These are phyloP conservation scores for Exserohilum turcica DNA, from an alignment of 2,329 filamentous ascomycete genomes.

Conservation along the genomic window DNA sequence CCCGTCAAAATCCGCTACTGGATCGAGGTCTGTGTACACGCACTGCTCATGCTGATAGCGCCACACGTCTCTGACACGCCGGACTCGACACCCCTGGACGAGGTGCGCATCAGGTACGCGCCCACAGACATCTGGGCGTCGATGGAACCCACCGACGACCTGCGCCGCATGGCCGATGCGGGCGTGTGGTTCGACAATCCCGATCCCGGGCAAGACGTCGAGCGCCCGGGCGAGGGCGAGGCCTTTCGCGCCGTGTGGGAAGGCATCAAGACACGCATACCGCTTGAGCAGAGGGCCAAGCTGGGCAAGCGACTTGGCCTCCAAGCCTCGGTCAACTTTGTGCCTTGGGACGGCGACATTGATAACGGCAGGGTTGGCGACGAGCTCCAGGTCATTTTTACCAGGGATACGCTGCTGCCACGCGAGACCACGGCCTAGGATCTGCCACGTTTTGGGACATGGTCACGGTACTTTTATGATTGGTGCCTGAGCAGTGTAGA, in stretches of 20 bases:
- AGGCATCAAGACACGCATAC: constrained; percentile 19
- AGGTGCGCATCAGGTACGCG: constrained; percentile 38
- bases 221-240: constrained; percentile 38
- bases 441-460: no score
- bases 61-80: neutral
- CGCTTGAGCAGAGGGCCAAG: constrained; percentile 9
- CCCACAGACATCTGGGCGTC: constrained; percentile 44
- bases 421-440: no score
- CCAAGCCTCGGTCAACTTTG: constrained; percentile 23
- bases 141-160: constrained; percentile 41
- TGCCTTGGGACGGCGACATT: constrained; percentile 42
- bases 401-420: constrained; percentile 1
- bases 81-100: constrained; percentile 13
- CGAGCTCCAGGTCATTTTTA: constrained; percentile 43
- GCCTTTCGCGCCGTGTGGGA: constrained; percentile 40
- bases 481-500: no score
- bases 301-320: constrained; percentile 19
- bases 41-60: constrained; percentile 31
- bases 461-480: no score
- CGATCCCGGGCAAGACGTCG: constrained; percentile 20
- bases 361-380: constrained; percentile 39
- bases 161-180: constrained; percentile 30
- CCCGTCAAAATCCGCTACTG: constrained; percentile 43
- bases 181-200: constrained; percentile 38
- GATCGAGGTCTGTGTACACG: constrained; percentile 39